Percentiles rank a stretch among this genome's conserved stretches.
Evolutionary conservation across 768 basidiomycete genomes (phyloP).

Genomic region (Mrakia blollopis): DNA sequence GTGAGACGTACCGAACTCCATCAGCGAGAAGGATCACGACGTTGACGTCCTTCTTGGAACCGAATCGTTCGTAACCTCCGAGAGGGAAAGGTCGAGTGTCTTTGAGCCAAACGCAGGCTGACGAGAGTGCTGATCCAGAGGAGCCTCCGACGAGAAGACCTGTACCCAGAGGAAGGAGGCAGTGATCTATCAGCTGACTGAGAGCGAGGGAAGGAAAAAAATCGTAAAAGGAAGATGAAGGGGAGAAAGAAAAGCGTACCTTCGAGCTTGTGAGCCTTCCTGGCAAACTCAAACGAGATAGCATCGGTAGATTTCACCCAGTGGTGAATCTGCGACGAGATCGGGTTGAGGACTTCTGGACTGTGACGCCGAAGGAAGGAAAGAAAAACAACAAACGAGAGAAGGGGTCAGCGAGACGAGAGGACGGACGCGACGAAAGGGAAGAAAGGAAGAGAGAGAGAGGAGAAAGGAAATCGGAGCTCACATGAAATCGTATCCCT

Average conservation of each 20-base stretch:
- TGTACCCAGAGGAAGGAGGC: conserved; percentile 14
- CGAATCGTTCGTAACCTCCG: conserved; percentile 54
- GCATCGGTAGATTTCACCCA: conserved; percentile 78
- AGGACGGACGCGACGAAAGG: no score
- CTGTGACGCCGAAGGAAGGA: background rate
- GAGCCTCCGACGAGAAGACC: conserved; percentile 91
- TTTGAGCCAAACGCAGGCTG: conserved; percentile 50
- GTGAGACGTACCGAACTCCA: conserved; percentile 52
- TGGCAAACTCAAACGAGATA: conserved; percentile 44
- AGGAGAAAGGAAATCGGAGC: conserved; percentile 30
- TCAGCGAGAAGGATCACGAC: conserved; percentile 87
- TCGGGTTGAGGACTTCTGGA: conserved; percentile 57
- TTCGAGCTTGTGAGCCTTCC: conserved; percentile 12
- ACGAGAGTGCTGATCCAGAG: conserved; percentile 77
- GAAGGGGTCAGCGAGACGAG: background rate
- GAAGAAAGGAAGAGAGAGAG: background rate
- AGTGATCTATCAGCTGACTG: background rate
- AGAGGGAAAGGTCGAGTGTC: conserved; percentile 20
- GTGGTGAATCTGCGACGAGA: conserved; percentile 60
- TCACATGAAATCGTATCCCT: conserved; percentile 39
- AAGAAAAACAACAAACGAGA: background rate
- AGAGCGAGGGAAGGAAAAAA: background rate
- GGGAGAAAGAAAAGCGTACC: background rate
- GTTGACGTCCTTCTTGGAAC: conserved; percentile 67
- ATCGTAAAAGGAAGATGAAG: background rate